Evolutionary conservation across 1,284 basidiomycete genomes (phyloP).

Genomic region (Austropuccinia psidii): DNA sequence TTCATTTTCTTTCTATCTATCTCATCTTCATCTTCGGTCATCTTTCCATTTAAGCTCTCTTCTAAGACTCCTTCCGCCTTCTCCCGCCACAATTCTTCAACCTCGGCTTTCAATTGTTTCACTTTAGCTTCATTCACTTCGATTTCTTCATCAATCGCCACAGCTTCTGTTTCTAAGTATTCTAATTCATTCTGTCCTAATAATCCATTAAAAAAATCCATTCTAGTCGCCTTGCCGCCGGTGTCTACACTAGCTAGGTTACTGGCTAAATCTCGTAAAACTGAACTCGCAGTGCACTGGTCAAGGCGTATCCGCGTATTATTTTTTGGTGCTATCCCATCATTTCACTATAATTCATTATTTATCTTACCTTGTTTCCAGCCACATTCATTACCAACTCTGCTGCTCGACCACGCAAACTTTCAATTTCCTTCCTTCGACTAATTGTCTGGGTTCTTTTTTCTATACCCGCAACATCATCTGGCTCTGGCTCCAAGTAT

Average conservation of each 20-base stretch:
- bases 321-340: constrained; percentile 53
- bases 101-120: constrained; percentile 57
- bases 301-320: neutral
- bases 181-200: constrained; percentile 50
- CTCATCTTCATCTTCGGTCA: neutral
- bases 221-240: constrained; percentile 42
- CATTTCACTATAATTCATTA: constrained; percentile 51
- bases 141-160: constrained; percentile 54
- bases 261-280: constrained; percentile 50
- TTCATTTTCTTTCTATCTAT: neutral
- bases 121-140: constrained; percentile 57
- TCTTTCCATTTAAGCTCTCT: neutral
- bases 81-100: constrained; percentile 71
- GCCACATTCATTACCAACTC: constrained; percentile 60
- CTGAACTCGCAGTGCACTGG: constrained; percentile 55
- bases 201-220: constrained; percentile 40
- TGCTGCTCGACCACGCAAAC: constrained; percentile 58
- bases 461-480: constrained; percentile 55
- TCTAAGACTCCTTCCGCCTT: constrained; percentile 49
- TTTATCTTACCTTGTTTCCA: constrained; percentile 49
- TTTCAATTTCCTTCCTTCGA: constrained; percentile 60
- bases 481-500: constrained; percentile 63
- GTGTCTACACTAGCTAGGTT: constrained; percentile 39
- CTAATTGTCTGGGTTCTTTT: constrained; percentile 61
- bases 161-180: constrained; percentile 46